Evolutionary conservation across 768 basidiomycete genomes (phyloP), one percentile per base, ranked within the genome.

Genomic region (Amanita muscaria): DNA sequence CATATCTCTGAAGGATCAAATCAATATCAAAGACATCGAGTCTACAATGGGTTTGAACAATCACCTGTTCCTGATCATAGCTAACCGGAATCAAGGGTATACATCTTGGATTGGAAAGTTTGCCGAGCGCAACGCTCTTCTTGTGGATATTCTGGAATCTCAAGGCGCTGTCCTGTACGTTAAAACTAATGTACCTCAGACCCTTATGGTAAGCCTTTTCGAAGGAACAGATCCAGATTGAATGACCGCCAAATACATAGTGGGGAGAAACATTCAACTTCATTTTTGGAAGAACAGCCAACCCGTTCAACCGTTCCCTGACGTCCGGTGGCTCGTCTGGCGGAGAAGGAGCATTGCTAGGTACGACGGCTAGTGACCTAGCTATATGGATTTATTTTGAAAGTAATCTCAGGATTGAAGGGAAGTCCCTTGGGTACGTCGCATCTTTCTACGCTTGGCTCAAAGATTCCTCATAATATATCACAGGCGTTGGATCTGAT

Each of bases 271-370:
- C 85, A 0, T 77, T 70, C 65, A 92, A 92, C 55, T 63, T 79
- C 48, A 67, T 90, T 22, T 92, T 84, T 53, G 89, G 88, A 2
- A 69, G 85, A 42, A 91, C 90, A 0, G 55, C 65, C 12, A 89
- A 91, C 53, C 89, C 89, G 0, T 65, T 70, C 56, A 88, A 90
- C 56, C 74, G 81, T 8, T 68, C 69, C 14, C 65, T 88, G 36
- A 88, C 83, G 4, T 63, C 68, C 4, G 88, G 89, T 10, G 90
- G 90, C 1, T 90, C 87, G 0, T 86, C 83, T 3, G 90, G 90
- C 5, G 90, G 89, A 25, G 90, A 92, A 64, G 84, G 83, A 31
- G 85, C 88, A 1, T 69, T 92, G 5, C 53, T 90, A 31, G 80
- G 78, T 56, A 52, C 68, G 58, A 19, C n/a, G n/a, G n/a, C 15